Evolutionary conservation across 2,329 filamentous ascomycete genomes (phyloP).

Genomic region (Aureobasidium sp.): DNA sequence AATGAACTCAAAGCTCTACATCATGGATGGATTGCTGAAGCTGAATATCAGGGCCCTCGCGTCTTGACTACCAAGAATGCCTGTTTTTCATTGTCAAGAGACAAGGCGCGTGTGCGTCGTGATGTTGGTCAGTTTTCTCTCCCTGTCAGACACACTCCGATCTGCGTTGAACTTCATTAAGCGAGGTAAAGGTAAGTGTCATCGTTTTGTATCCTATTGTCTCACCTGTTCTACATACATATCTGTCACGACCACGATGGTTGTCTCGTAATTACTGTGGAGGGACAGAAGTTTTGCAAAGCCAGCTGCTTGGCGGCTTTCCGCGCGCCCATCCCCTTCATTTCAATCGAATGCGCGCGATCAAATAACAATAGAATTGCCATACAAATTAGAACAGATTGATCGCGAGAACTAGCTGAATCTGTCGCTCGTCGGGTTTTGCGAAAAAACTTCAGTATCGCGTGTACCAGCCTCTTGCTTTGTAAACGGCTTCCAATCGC

Average conservation of each 20-base stretch:
- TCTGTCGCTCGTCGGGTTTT: neutral
- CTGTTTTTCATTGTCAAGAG: neutral
- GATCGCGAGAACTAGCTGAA: neutral
- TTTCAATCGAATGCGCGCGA: neutral
- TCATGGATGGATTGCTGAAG: neutral
- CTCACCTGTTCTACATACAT: neutral
- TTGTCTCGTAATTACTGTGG: neutral
- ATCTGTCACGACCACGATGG: neutral
- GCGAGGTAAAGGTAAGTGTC: neutral
- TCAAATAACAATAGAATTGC: neutral
- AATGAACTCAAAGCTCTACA: neutral
- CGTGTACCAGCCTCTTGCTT: neutral
- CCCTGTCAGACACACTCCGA: neutral
- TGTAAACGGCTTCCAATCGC: neutral
- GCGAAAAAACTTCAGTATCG: neutral
- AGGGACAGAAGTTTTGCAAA: neutral
- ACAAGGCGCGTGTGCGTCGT: neutral
- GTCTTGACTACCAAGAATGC: neutral
- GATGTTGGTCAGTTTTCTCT: neutral
- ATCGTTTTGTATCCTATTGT: neutral
- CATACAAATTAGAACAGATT: neutral
- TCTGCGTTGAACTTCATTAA: neutral
- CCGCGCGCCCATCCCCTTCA: neutral
- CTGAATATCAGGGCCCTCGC: neutral
- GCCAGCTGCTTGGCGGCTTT: neutral